Base-by-base conservation (phyloP, 2,329 filamentous ascomycete genomes). In the Raffaelea albimanens region DNA sequence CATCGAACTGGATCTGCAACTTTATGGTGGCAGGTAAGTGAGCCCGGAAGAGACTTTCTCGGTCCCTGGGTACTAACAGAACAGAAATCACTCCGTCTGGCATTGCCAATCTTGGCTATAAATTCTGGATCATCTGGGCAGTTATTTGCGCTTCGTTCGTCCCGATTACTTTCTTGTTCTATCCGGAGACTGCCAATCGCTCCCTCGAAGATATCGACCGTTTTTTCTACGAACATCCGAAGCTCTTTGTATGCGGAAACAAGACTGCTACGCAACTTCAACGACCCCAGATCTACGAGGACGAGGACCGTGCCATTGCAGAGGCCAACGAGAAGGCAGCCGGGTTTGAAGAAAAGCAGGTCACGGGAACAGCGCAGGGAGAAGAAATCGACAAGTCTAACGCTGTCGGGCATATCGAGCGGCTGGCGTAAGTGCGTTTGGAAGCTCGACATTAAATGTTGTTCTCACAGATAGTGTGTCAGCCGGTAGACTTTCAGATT, bases 111-210 rank as follows among this genome's bases (percentile, higher is more conserved):
- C 40, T 42, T 13, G 44, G 49, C 22, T 48, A 46, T 33, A 25
- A 25, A 2, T 44, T 45, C 23, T 47, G 38, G 46, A 48, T 51
- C 11, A 43, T 51, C 20, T 51, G 41, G 21, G 57, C 59, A 7
- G 67, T 75, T 16, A 58, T 78, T 19, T 73, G 76, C 49, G 61
- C 78, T 9, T 72, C 75, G 40, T 79, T 75, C 2, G 78, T 77
- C 70, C 3, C 45, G 4, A 65, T 73, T 45, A 71, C 73, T 11
- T 75, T 68, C 21, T 75, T 75, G 1, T 51, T 51, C 21, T 51
- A 49, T 33, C 50, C 50, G n/a, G 50, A 51, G 76, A 76, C 25
- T 70, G 76, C 47, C 78, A 73, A 76, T 70, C 75, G 61, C 56
- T 60, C 67, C 0, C 53, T 70, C 2, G 70, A 72, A 44, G 63